phyloP scores from a whole-genome alignment of 1,139 yeast species.

The Magnusiomyces clavatus region DNA sequence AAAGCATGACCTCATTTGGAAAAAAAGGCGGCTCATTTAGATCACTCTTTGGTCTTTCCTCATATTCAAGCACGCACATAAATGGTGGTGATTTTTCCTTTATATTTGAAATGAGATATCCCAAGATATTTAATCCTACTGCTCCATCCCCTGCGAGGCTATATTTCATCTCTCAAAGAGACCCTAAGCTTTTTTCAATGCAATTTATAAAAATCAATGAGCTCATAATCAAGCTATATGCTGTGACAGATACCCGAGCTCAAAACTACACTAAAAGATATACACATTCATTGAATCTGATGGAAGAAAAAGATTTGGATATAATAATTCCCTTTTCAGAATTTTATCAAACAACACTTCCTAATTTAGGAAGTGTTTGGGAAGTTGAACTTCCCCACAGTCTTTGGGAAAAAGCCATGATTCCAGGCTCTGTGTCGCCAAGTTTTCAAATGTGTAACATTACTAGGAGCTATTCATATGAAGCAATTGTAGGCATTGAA shows the following conservation, averaged over 20 bases:
- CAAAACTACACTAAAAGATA: constrained; percentile 19
- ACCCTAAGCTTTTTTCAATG: constrained; percentile 16
- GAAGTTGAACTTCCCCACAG: constrained; percentile 20
- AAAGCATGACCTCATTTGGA: not conserved
- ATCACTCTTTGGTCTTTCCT: not conserved
- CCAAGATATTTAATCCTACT: constrained; percentile 22
- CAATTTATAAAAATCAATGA: constrained; percentile 18
- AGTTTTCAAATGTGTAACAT: constrained; percentile 54
- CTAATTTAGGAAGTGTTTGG: constrained; percentile 12
- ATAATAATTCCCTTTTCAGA: constrained; percentile 1
- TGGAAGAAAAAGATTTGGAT: constrained; percentile 2
- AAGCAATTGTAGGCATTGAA: constrained; percentile 42
- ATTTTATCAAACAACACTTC: not conserved
- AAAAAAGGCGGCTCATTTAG: not conserved
- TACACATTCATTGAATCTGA: constrained; percentile 9
- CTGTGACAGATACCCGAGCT: constrained; percentile 25
- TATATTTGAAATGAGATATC: constrained; percentile 25
- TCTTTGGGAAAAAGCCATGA: constrained; percentile 31
- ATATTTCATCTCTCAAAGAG: constrained; percentile 17
- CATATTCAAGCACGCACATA: not conserved
- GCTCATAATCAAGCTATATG: constrained; percentile 21
- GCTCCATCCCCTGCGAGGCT: constrained; percentile 23
- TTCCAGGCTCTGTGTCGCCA: constrained; percentile 49
- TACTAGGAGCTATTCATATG: constrained; percentile 40
- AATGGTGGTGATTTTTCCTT: constrained; percentile 9